Conservation (phyloP, 176 grass and related monocot species). For the Eragrostis nindensis region DNA sequence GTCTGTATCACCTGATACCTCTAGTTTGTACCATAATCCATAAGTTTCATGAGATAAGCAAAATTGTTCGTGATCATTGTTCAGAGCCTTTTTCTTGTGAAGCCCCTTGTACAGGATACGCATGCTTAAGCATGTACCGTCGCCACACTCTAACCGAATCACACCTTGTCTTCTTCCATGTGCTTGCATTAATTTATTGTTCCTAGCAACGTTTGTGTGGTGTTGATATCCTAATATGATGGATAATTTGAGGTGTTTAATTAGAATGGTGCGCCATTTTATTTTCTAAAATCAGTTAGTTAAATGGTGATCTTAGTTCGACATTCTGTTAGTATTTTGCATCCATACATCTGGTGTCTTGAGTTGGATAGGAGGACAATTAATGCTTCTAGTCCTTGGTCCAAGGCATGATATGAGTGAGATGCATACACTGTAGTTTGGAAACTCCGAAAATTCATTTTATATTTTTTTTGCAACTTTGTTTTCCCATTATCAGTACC, state of each 20-base stretch:
- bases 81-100: slow-evolving; percentile 17
- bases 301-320: slow-evolving; percentile 13
- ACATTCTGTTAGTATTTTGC: not conserved
- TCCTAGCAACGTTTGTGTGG: not conserved
- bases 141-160: not conserved
- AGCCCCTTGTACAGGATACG: not conserved
- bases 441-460: not conserved
- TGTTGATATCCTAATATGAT: not conserved
- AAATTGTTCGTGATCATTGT: not conserved
- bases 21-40: slow-evolving; percentile 15
- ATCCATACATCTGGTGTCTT: slow-evolving; percentile 25
- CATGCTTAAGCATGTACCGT: not conserved
- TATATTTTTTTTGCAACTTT: not conserved
- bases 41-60: slow-evolving; percentile 9
- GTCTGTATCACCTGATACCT: not conserved
- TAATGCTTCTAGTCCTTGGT: slow-evolving; percentile 19
- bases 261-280: slow-evolving; percentile 2
- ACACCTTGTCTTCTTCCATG: slow-evolving; percentile 2
- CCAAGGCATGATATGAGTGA: slow-evolving; percentile 8
- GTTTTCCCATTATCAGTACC: not conserved
- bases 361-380: slow-evolving; percentile 1
- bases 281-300: slow-evolving; percentile 9
- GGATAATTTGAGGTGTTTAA: not conserved
- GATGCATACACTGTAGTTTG: not conserved
- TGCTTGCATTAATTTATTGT: slow-evolving; percentile 16